Evolutionary conservation across 139 green algal genomes (phyloP), one percentile per base, ranked within the genome.

Genomic region (Zygnema circumcarinatum): DNA sequence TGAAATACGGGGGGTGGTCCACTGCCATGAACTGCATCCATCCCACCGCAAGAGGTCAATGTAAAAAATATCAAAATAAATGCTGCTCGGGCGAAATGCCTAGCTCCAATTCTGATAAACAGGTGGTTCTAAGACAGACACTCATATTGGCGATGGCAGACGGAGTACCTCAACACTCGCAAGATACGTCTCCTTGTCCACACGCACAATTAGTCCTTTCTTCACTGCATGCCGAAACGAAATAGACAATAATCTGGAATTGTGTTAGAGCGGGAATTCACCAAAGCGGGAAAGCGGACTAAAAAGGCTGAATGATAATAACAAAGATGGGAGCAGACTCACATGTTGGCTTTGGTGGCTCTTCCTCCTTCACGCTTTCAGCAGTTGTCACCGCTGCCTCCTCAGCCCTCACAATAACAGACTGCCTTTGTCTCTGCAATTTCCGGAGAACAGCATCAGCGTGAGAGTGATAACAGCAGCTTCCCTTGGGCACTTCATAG

Each of bases 121-220:
- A n/a, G n/a, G n/a, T n/a, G n/a, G n/a, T n/a, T n/a, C n/a, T n/a
- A n/a, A n/a, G n/a, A n/a, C n/a, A n/a, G n/a, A n/a, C n/a, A n/a
- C n/a, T n/a, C n/a, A n/a, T n/a, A n/a, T n/a, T n/a, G n/a, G n/a
- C n/a, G n/a, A n/a, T 72, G 54, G 25, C 54, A 72, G 29, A 33
- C 25, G 54, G 54, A 25, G 72, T 75, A 85, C 81, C 81, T 89
- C 84, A 36, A 90, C 40, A 74, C 85, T 90, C 42, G 35, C 31
- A 1, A 87, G 39, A 52, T 90, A 90, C 31, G 62, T 85, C n/a
- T 90, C 85, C 42, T 90, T 90, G 56, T 90, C 85, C 11, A 90
- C 85, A 20, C 78, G 33, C 35, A 87, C 85, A 11, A 90, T 54
- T 2, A 81, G 32, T 20, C 85, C 85, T 79, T 90, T 90, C 22